Base-by-base conservation (phyloP, 129 eudicot genomes). In the Dittrichia graveolens region DNA sequence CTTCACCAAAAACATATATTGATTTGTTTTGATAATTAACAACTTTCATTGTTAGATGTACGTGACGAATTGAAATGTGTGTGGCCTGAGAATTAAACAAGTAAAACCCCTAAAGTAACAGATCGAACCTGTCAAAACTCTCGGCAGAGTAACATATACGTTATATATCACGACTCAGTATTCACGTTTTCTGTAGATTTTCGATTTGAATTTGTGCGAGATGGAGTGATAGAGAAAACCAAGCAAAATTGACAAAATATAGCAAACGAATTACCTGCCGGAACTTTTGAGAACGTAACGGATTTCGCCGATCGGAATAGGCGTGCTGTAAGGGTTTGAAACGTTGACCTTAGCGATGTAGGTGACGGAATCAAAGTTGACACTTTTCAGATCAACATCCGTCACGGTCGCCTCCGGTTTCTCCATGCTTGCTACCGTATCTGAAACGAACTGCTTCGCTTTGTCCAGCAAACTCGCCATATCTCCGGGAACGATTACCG, bases 261-360 rank as follows among this genome's bases (percentile, higher is more conserved):
- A 73, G 42, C 14, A 43, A 61, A 50, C 80, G 24, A 60, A 80
- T 24, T 24, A 24, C 84, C 80, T 80, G 80, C 67, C 76, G 41
- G 52, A 57, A 40, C 77, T 75, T 80, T 80, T 80, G 68, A 80
- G 76, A 57, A 55, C n/a, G 55, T 80, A 80, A 61, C 47, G 62
- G 73, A 64, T 44, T 63, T 69, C 71, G 14, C 84, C 77, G 8
- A 80, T 69, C 8, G 80, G 80, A 61, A 80, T 62, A 2, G 84
- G 44, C 0, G 49, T 6, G 63, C 70, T 43, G 60, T 69, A 65
- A 67, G 84, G 84, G 46, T 80, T 80, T 7, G 61, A 49, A 41
- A 80, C 77, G 24, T 71, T 75, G 54, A 80, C 80, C 48, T 80
- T 75, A 9, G 80, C 72, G 43, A 11, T 38, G 39, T 74, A 75